phyloP scores from a whole-genome alignment of 2,329 filamentous ascomycete species.

The Purpureocillium takamizusanense region DNA sequence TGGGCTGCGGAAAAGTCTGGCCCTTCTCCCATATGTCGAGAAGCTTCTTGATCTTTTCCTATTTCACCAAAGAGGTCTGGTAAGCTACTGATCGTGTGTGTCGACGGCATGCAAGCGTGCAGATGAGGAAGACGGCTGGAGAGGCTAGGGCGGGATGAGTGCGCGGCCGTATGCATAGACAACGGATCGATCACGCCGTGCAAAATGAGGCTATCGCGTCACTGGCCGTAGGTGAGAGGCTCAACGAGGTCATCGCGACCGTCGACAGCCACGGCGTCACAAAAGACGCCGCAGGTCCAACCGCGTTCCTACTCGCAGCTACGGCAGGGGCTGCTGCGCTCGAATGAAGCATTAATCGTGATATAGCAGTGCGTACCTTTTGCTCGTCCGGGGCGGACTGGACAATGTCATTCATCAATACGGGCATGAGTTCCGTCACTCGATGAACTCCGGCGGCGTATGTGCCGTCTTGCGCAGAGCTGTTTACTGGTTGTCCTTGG shows the following conservation, averaged over 20 bases:
- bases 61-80: constrained; percentile 34
- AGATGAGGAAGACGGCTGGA: neutral
- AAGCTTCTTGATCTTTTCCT: constrained; percentile 91
- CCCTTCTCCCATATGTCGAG: constrained; percentile 98
- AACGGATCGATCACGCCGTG: no score
- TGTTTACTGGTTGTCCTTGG: constrained; percentile 72
- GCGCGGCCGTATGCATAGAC: no score
- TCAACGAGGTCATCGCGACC: no score
- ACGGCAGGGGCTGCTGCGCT: constrained; percentile 22
- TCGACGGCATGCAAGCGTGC: neutral
- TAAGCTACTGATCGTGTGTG: constrained; percentile 23
- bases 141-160: neutral
- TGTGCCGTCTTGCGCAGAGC: constrained; percentile 77
- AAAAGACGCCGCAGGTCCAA: no score
- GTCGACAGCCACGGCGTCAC: no score
- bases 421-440: constrained; percentile 90
- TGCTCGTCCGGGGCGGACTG: constrained; percentile 83
- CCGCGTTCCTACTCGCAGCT: no score
- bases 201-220: no score
- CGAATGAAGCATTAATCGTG: constrained; percentile 5
- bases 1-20: constrained; percentile 73
- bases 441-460: constrained; percentile 92
- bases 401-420: constrained; percentile 92
- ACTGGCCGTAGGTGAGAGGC: no score
- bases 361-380: constrained; percentile 66